phyloP scores from a whole-genome alignment of 176 grass and related monocot genomes.

The Urochloa ruziziensis region DNA sequence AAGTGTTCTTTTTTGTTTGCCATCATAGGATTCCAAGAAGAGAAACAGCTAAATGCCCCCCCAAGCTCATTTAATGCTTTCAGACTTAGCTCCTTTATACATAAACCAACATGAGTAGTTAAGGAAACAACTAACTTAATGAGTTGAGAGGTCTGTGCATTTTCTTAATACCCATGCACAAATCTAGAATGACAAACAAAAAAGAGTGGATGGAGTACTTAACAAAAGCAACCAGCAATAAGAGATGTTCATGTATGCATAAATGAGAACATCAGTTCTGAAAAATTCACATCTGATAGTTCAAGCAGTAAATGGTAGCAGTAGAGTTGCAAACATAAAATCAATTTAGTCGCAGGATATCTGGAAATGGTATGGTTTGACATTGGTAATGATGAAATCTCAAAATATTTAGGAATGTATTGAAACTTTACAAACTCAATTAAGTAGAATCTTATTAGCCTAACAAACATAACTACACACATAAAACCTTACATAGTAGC shows the following conservation, averaged over 20 bases:
- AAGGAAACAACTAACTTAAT: not conserved
- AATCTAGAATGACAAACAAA: not conserved
- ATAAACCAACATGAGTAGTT: not conserved
- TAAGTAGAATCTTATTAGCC: not conserved
- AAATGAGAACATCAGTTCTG: not conserved
- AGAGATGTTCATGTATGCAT: not conserved
- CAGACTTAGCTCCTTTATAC: not conserved
- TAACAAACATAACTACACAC: slow-evolving; percentile 2
- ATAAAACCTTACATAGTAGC: not conserved
- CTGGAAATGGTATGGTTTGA: not conserved
- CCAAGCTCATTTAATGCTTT: not conserved
- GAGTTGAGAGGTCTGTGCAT: not conserved
- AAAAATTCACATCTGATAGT: not conserved
- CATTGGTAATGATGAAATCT: slow-evolving; percentile 2
- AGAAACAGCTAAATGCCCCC: not conserved
- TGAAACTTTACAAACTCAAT: not conserved
- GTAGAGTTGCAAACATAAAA: not conserved
- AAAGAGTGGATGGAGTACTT: not conserved
- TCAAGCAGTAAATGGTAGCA: slow-evolving; percentile 14
- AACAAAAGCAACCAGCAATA: slow-evolving; percentile 1
- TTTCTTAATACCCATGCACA: not conserved
- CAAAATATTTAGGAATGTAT: not conserved
- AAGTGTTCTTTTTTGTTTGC: not conserved
- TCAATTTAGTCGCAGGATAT: not conserved
- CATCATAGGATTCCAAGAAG: not conserved